Percentiles rank a stretch among this genome's conserved stretches.
These are phyloP conservation scores for Beauveria bassiana DNA, from an alignment of 2,329 filamentous ascomycete species.

Conservation along the genomic window DNA sequence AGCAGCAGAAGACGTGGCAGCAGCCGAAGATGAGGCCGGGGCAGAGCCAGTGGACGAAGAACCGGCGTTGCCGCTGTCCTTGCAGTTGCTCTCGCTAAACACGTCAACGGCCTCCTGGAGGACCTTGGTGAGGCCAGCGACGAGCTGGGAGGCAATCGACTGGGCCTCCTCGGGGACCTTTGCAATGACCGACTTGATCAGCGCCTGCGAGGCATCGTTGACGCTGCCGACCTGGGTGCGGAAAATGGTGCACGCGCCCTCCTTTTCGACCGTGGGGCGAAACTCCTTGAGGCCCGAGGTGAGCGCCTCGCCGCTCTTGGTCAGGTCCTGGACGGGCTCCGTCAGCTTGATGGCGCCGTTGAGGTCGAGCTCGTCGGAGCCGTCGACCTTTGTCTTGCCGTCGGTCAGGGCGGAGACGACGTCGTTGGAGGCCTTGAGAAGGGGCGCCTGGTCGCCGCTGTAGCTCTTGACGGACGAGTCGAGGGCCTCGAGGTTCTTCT, in stretches of 20 bases:
- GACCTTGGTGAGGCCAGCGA: constrained; percentile 15
- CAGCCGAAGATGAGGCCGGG: not conserved
- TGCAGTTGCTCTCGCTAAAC: constrained; percentile 19
- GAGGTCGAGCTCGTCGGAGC: not conserved
- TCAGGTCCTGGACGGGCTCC: constrained; percentile 5
- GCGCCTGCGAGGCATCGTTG: constrained; percentile 16
- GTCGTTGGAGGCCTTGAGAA: constrained; percentile 9
- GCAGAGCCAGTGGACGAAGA: not conserved
- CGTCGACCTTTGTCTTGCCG: constrained; percentile 9
- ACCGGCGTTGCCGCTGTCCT: constrained; percentile 6
- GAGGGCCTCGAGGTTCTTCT: constrained; percentile 3
- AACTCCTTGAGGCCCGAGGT: not conserved
- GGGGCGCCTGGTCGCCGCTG: not conserved
- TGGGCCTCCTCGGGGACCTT: constrained; percentile 20
- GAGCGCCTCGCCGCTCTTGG: not conserved
- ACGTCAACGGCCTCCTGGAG: constrained; percentile 14
- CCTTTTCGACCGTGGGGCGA: not conserved
- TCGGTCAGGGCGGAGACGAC: not conserved
- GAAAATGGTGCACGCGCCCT: not conserved
- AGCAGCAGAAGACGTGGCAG: not conserved
- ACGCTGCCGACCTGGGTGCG: constrained; percentile 17
- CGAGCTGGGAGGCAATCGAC: constrained; percentile 18
- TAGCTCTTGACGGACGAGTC: constrained; percentile 1
- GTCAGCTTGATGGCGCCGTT: constrained; percentile 8
- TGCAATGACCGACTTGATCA: constrained; percentile 19